Conservation (phyloP, 306 rosid species). For the Lotus japonicus region DNA sequence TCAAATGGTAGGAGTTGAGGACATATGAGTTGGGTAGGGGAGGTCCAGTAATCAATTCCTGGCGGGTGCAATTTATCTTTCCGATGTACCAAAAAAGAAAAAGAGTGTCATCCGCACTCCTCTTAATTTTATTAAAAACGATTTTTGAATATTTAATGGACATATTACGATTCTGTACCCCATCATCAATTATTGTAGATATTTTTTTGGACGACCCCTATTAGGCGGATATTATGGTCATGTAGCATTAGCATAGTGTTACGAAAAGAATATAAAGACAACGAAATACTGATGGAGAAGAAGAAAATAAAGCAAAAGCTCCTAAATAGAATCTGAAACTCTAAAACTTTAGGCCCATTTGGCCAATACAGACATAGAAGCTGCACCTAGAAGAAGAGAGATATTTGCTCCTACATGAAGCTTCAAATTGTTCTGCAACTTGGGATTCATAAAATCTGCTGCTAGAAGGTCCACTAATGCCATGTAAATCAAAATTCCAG, state of each 20-base stretch:
- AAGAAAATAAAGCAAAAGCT: neutral
- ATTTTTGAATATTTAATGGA: neutral
- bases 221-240: too few relatives aligned
- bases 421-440: slow-evolving; percentile 40
- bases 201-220: too few relatives aligned
- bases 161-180: neutral
- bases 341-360: slow-evolving; percentile 48
- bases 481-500: slow-evolving; percentile 77
- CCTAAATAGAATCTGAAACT: neutral
- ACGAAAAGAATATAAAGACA: neutral
- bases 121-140: too few relatives aligned
- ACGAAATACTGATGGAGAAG: neutral
- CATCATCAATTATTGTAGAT: neutral
- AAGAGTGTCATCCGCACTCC: too few relatives aligned
- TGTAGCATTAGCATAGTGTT: too few relatives aligned
- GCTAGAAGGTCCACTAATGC: slow-evolving; percentile 66
- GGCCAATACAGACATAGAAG: slow-evolving; percentile 58
- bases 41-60: too few relatives aligned
- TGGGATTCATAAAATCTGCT: slow-evolving; percentile 68
- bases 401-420: slow-evolving; percentile 46
- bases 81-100: too few relatives aligned
- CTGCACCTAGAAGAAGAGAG: slow-evolving; percentile 66
- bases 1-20: too few relatives aligned
- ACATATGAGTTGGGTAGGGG: too few relatives aligned
- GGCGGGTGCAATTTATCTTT: too few relatives aligned